Conservation (phyloP, 208 protist genomes). For the Balamuthia mandrillaris region DNA sequence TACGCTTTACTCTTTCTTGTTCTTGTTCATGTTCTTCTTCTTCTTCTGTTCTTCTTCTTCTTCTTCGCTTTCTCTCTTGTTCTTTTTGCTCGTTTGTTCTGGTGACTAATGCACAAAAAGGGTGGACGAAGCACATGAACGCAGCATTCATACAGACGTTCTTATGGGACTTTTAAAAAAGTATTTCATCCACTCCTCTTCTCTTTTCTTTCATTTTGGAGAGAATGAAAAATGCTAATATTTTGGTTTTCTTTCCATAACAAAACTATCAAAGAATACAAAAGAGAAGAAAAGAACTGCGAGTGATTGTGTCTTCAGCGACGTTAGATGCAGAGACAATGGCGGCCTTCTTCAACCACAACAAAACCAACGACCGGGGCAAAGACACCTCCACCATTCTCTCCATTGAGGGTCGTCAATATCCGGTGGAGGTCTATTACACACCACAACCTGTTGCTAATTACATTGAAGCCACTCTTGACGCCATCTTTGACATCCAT, state of each 20-base stretch:
- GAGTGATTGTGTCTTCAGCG: slow-evolving; percentile 86
- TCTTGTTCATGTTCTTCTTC: background rate
- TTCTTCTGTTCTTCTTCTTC: background rate
- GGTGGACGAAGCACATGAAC: slow-evolving; percentile 95
- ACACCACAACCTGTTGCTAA: slow-evolving; percentile 42
- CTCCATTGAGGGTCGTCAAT: slow-evolving; percentile 59
- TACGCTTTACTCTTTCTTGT: background rate
- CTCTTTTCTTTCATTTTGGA: background rate
- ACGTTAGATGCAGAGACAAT: slow-evolving; percentile 88
- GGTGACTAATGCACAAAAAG: too few relatives aligned
- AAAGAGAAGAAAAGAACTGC: slow-evolving; percentile 73
- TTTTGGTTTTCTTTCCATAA: background rate
- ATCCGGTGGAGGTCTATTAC: slow-evolving; percentile 66
- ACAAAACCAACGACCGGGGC: slow-evolving; percentile 14
- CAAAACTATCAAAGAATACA: slow-evolving; percentile 38
- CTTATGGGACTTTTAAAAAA: slow-evolving; percentile 87
- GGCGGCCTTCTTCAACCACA: slow-evolving; percentile 80
- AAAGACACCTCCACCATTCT: slow-evolving; percentile 47
- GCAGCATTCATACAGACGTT: slow-evolving; percentile 85
- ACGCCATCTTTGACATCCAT: slow-evolving; percentile 59
- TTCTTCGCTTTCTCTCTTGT: background rate
- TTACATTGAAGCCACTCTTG: slow-evolving; percentile 55
- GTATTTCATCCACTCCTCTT: background rate
- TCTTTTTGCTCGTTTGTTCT: slow-evolving; percentile 73
- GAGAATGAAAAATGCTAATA: background rate